Evolutionary conservation across 768 basidiomycete species (phyloP), one percentile per base, ranked within the genome.

Genomic region (Russula emetica): DNA sequence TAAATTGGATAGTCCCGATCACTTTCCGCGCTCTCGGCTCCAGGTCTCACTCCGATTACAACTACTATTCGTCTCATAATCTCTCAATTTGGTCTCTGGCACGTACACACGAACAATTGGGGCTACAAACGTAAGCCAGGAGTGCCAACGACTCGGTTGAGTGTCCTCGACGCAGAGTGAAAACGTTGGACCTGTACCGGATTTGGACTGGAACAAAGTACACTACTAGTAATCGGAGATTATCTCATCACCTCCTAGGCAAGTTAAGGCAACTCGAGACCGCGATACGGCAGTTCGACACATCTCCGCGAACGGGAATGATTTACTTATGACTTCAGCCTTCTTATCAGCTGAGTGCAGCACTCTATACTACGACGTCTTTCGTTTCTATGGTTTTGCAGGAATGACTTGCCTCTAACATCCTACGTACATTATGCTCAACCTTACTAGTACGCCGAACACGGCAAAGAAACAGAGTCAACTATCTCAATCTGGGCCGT

Each of bases 301-400:
- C 34, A 24, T 55, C 24, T 42, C 26, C 55, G 30, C 30, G 11
- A 14, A 47, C 22, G 56, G 44, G n/a, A 45, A 45, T 22, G 55
- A 57, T 57, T 45, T 57, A 1, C 55, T 57, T 30, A 45, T 32
- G 28, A 44, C 55, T 58, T 47, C 56, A 32, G 44, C 44, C 56
- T 32, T 45, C n/a, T 4, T 10, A 22, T 30, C 56, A 58, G 44
- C 44, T 47, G 44, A 45, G 22, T 22, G n/a, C 16, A 40, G 6
- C 18, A 32, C n/a, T 47, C n/a, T 3, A 13, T 9, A 22, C 30
- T 14, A 32, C 44, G 2, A n/a, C 30, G n/a, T 57, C 18, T 30
- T 18, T 45, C n/a, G 10, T 47, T 32, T 18, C 42, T n/a, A 20
- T 28, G 18, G 28, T n/a, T 30, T 40, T 56, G 38, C 20, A 13